Evolutionary conservation across 2,329 filamentous ascomycete species (phyloP).

Genomic region (Epichloe elymi): DNA sequence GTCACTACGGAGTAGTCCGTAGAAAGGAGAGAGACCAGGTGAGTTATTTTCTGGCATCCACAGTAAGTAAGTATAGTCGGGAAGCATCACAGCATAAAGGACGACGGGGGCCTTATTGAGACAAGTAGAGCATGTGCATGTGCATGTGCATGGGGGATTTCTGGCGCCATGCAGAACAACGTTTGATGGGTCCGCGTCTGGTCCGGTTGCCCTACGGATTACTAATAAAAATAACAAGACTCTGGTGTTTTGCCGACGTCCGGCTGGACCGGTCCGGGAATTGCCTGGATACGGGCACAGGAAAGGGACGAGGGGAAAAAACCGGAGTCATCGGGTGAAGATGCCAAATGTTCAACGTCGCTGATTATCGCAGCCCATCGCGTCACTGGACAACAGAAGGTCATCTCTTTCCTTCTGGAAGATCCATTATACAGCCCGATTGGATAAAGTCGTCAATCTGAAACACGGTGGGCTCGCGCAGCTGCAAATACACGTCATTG

Average conservation of each 20-base stretch:
- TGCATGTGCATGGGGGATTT: not conserved
- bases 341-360: not conserved
- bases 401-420: not conserved
- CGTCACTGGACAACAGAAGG: not conserved
- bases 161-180: not conserved
- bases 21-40: not conserved
- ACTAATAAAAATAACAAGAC: not conserved
- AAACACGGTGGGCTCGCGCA: not conserved
- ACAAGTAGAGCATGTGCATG: not conserved
- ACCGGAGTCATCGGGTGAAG: not conserved
- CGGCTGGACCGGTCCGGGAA: too few relatives aligned
- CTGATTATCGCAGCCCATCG: not conserved
- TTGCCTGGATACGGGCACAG: too few relatives aligned
- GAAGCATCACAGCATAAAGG: not conserved
- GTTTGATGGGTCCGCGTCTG: not conserved
- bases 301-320: not conserved
- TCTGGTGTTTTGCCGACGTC: not conserved
- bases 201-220: too few relatives aligned
- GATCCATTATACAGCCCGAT: not conserved
- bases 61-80: not conserved
- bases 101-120: not conserved
- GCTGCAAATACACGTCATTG: not conserved
- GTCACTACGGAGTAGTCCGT: not conserved
- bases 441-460: not conserved
- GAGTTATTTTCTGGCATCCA: constrained; percentile 2